phyloP scores from a whole-genome alignment of 768 basidiomycete species.

The Artomyces pyxidatus region DNA sequence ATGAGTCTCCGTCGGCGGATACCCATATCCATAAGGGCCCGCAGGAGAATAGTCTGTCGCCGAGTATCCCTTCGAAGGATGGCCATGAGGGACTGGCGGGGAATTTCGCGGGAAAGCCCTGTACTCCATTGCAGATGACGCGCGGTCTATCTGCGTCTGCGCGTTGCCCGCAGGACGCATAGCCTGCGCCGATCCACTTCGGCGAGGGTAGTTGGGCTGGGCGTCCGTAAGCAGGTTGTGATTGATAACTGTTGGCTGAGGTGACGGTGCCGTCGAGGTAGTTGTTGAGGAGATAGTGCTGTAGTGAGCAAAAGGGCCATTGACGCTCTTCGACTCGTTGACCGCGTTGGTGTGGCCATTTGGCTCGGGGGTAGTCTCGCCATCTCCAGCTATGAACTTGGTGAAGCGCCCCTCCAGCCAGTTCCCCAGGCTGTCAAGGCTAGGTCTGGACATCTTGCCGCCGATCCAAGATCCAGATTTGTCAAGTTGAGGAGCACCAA shows the following conservation, averaged over 20 bases:
- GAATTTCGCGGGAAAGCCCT: slow-evolving; percentile 37
- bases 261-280: slow-evolving; percentile 72
- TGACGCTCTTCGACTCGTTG: slow-evolving; percentile 32
- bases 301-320: slow-evolving; percentile 89
- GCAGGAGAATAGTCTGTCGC: slow-evolving; percentile 44
- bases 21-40: slow-evolving; percentile 23
- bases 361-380: slow-evolving; percentile 34
- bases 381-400: slow-evolving; percentile 91
- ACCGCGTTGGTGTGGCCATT: slow-evolving; percentile 25
- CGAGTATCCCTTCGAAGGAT: slow-evolving; percentile 45
- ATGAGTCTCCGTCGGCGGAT: neutral
- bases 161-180: slow-evolving; percentile 36
- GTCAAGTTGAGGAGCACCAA: slow-evolving; percentile 63
- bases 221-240: slow-evolving; percentile 23
- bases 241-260: slow-evolving; percentile 40
- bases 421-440: slow-evolving; percentile 81
- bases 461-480: slow-evolving; percentile 82
- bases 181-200: slow-evolving; percentile 67
- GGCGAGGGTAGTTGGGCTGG: slow-evolving; percentile 36
- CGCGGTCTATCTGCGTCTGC: slow-evolving; percentile 55
- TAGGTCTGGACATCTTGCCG: slow-evolving; percentile 83
- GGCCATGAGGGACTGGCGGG: slow-evolving; percentile 48
- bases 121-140: slow-evolving; percentile 75
- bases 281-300: slow-evolving; percentile 84
- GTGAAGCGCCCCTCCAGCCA: slow-evolving; percentile 92